Evolutionary conservation across 495 filamentous ascomycete species (phyloP).

Genomic region (Podospora pseudopauciseta): DNA sequence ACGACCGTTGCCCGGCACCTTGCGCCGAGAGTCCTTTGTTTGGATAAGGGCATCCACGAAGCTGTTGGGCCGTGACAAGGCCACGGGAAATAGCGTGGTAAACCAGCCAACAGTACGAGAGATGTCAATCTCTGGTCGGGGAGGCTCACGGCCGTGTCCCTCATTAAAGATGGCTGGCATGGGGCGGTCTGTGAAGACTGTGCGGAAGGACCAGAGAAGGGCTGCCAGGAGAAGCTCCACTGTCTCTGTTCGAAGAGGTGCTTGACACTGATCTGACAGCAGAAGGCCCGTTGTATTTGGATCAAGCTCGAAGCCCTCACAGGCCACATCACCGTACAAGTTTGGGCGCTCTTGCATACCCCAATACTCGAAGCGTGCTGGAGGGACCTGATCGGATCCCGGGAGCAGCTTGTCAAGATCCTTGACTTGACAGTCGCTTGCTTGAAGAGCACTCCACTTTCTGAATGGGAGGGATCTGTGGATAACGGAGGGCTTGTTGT

Average conservation of each 20-base stretch:
- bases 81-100: conserved; percentile 28
- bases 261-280: conserved; percentile 23
- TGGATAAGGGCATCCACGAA: conserved; percentile 22
- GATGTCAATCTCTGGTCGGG: conserved; percentile 19
- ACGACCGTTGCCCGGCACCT: conserved; percentile 19
- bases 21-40: conserved; percentile 26
- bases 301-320: conserved; percentile 24
- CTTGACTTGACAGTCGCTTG: conserved; percentile 2
- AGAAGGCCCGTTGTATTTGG: conserved; percentile 18
- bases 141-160: conserved; percentile 33
- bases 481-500: conserved; percentile 20
- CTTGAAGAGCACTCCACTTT: conserved; percentile 45
- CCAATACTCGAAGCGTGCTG: conserved; percentile 29
- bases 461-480: conserved; percentile 46
- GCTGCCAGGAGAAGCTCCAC: conserved; percentile 36
- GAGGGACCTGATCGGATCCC: not conserved
- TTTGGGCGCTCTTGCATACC: conserved; percentile 29
- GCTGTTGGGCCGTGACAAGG: conserved; percentile 3
- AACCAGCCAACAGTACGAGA: conserved; percentile 33
- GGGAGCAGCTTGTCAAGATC: conserved; percentile 10
- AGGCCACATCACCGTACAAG: conserved; percentile 26
- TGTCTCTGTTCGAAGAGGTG: conserved; percentile 30
- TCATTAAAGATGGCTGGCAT: conserved; percentile 45
- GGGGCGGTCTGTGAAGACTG: conserved; percentile 40
- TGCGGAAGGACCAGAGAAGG: conserved; percentile 32